phyloP scores from a whole-genome alignment of 345 rosid genomes.

The Euclidium syriacum region DNA sequence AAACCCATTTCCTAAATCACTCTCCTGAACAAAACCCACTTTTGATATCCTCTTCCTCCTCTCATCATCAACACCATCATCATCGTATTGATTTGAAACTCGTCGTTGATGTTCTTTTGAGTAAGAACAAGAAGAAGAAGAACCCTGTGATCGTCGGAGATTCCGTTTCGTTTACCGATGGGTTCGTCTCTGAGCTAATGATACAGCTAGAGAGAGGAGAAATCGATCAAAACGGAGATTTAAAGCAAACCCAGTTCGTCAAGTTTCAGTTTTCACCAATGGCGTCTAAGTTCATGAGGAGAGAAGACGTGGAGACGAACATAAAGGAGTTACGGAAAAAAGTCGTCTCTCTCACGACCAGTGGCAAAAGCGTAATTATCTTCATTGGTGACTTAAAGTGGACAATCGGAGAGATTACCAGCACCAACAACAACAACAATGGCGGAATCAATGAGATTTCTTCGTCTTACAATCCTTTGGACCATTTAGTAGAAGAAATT shows the following conservation, averaged over 20 bases:
- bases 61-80: conserved; percentile 12
- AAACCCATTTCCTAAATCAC: conserved; percentile 49
- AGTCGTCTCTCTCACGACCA: conserved; percentile 40
- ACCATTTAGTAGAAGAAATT: conserved; percentile 58
- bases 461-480: conserved; percentile 44
- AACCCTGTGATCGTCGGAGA: conserved; percentile 77
- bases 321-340: conserved; percentile 54
- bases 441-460: conserved; percentile 12
- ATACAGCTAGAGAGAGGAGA: conserved; percentile 63
- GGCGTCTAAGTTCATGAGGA: conserved; percentile 60
- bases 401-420: conserved; percentile 36
- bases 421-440: conserved; percentile 16
- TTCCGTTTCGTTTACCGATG: conserved; percentile 49
- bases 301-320: conserved; percentile 58
- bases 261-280: conserved; percentile 67
- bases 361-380: conserved; percentile 55
- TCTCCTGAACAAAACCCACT: conserved; percentile 48
- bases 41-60: conserved; percentile 22
- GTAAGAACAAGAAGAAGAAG: conserved; percentile 52
- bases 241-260: conserved; percentile 52
- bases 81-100: conserved; percentile 48
- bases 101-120: conserved; percentile 55
- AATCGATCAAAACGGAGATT: conserved; percentile 40
- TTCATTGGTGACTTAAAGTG: conserved; percentile 78
- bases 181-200: conserved; percentile 49